Conservation (phyloP, 768 basidiomycete genomes). For the Tremella mesenterica region DNA sequence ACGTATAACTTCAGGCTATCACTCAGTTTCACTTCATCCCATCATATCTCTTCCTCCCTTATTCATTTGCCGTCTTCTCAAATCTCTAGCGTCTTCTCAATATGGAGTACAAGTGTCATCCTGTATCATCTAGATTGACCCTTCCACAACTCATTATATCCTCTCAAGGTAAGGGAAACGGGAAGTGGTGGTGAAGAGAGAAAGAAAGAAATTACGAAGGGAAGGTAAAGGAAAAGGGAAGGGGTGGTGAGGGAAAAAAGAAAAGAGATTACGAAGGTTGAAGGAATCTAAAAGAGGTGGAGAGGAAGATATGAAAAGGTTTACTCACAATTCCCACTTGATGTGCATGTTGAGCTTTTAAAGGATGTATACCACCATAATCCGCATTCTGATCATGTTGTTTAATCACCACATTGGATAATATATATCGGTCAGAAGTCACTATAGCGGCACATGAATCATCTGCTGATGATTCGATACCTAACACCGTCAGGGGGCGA, state of each 20-base stretch:
- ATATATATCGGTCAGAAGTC: constrained; percentile 55
- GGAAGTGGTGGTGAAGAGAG: no score
- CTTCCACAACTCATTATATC: no score
- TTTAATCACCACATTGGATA: constrained; percentile 77
- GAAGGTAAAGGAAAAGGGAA: not conserved
- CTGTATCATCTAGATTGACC: no score
- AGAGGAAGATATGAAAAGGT: constrained; percentile 4
- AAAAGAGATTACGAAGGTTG: not conserved
- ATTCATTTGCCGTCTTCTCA: not conserved
- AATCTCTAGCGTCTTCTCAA: no score
- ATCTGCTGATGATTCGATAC: constrained; percentile 79
- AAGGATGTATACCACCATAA: constrained; percentile 45
- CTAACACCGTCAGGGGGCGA: constrained; percentile 39
- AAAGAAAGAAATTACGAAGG: no score
- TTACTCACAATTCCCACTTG: constrained; percentile 63
- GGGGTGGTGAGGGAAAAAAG: not conserved
- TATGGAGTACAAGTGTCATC: no score
- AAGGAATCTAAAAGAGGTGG: no score
- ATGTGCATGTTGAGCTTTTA: constrained; percentile 68
- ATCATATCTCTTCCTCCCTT: not conserved
- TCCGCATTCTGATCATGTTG: constrained; percentile 54
- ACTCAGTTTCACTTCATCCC: not conserved
- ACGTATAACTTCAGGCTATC: constrained; percentile 63
- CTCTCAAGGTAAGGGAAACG: no score
- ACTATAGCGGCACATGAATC: constrained; percentile 89